Conservation (phyloP, 495 filamentous ascomycete species). For the Aspergillus biplanus region DNA sequence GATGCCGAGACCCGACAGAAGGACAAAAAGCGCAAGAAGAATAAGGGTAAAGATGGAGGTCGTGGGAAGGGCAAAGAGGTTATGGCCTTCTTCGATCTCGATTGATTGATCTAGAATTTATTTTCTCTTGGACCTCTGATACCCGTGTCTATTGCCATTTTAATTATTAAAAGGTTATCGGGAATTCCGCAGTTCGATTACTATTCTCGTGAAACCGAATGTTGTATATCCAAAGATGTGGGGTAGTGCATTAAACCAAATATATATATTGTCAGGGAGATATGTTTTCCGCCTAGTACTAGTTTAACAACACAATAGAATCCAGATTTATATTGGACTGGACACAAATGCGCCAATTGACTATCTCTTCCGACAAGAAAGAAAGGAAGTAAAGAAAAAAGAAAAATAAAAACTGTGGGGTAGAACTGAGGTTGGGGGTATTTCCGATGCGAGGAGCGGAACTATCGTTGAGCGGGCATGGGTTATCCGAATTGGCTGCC, state of each 20-base stretch:
- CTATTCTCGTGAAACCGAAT: too few species aligned
- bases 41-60: slow-evolving; percentile 56
- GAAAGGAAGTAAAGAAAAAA: too few species aligned
- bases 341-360: too few species aligned
- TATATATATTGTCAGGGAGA: too few species aligned
- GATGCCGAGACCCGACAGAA: slow-evolving; percentile 39
- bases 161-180: background rate
- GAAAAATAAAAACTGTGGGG: too few species aligned
- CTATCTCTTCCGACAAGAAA: too few species aligned
- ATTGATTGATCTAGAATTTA: slow-evolving; percentile 42
- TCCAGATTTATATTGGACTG: too few species aligned
- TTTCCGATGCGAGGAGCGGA: slow-evolving; percentile 14
- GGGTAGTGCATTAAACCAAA: too few species aligned
- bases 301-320: too few species aligned
- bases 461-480: background rate
- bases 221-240: too few species aligned
- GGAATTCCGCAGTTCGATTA: background rate
- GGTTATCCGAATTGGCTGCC: too few species aligned
- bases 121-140: slow-evolving; percentile 26
- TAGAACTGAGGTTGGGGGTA: background rate
- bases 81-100: slow-evolving; percentile 66
- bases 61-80: slow-evolving; percentile 58
- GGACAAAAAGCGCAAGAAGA: slow-evolving; percentile 59
- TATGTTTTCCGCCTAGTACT: too few species aligned
- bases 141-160: slow-evolving; percentile 22